Evolutionary conservation across 2,329 filamentous ascomycete genomes (phyloP).

Genomic region (Ramularia collo-cygni): DNA sequence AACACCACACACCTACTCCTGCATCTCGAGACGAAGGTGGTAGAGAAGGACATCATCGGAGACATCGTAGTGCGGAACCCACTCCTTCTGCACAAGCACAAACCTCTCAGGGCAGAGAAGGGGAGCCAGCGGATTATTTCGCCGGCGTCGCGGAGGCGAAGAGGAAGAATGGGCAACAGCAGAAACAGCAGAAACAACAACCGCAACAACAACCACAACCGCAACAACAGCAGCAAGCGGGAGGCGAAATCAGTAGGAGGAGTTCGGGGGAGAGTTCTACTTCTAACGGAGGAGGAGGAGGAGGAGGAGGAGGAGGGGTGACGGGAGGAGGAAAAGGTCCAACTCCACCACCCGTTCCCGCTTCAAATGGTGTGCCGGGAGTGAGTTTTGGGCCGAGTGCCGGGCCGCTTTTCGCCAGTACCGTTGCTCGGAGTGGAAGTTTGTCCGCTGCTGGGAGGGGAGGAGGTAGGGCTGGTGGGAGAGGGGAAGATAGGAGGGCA

Average conservation of each 20-base stretch:
- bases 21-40: not conserved
- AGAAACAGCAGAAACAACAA: too few relatives aligned
- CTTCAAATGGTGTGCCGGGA: constrained; percentile 17
- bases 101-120: too few relatives aligned
- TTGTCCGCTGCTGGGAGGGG: not conserved
- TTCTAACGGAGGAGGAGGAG: constrained; percentile 7
- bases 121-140: constrained; percentile 16
- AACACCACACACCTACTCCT: not conserved
- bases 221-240: too few relatives aligned
- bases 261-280: too few relatives aligned
- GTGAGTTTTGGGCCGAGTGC: constrained; percentile 39
- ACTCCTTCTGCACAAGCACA: too few relatives aligned
- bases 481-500: not conserved
- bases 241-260: too few relatives aligned
- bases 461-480: not conserved
- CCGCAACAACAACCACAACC: too few relatives aligned
- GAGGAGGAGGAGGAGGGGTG: not conserved
- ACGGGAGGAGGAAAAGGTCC: constrained; percentile 10
- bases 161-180: too few relatives aligned
- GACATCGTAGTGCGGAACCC: too few relatives aligned
- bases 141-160: constrained; percentile 8
- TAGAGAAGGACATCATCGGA: too few relatives aligned
- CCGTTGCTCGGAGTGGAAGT: not conserved
- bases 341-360: constrained; percentile 15
- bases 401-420: constrained; percentile 39